phyloP scores from a whole-genome alignment of 768 basidiomycete species.

The Gautieria morchelliformis region DNA sequence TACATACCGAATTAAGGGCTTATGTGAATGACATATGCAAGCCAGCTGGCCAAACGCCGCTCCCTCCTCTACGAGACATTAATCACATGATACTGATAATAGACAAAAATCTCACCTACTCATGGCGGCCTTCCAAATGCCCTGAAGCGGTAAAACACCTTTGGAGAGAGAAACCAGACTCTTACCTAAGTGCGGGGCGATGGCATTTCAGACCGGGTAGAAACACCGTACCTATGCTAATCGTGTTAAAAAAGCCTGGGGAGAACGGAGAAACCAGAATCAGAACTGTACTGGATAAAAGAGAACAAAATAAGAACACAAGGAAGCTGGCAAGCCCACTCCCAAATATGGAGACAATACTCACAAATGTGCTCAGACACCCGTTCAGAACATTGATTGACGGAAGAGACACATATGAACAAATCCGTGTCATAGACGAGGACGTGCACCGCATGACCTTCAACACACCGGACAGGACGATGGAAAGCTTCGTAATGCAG shows the following conservation, averaged over 20 bases:
- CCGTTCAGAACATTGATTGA: slow-evolving; percentile 19
- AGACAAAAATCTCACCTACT: slow-evolving; percentile 24
- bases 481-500: slow-evolving; percentile 32
- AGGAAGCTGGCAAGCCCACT: slow-evolving; percentile 18
- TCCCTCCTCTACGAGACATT: slow-evolving; percentile 23
- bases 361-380: slow-evolving; percentile 14
- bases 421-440: slow-evolving; percentile 18
- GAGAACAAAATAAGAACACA: slow-evolving; percentile 24
- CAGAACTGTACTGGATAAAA: slow-evolving; percentile 18
- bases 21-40: slow-evolving; percentile 12
- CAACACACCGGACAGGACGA: slow-evolving; percentile 33
- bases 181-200: slow-evolving; percentile 21
- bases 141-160: slow-evolving; percentile 20
- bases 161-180: slow-evolving; percentile 22
- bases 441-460: slow-evolving; percentile 21
- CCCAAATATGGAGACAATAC: slow-evolving; percentile 20
- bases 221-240: slow-evolving; percentile 25
- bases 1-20: slow-evolving; percentile 12
- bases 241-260: slow-evolving; percentile 20
- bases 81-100: slow-evolving; percentile 29
- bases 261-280: slow-evolving; percentile 12
- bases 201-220: slow-evolving; percentile 21
- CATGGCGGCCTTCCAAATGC: slow-evolving; percentile 28
- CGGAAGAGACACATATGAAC: slow-evolving; percentile 24
- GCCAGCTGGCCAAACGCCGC: slow-evolving; percentile 12